A percentile compares a stretch with the other conserved stretches of the same genome.
Evolutionary conservation across 176 grass and related monocot species (phyloP).

Genomic region (Bonia amplexicaulis): DNA sequence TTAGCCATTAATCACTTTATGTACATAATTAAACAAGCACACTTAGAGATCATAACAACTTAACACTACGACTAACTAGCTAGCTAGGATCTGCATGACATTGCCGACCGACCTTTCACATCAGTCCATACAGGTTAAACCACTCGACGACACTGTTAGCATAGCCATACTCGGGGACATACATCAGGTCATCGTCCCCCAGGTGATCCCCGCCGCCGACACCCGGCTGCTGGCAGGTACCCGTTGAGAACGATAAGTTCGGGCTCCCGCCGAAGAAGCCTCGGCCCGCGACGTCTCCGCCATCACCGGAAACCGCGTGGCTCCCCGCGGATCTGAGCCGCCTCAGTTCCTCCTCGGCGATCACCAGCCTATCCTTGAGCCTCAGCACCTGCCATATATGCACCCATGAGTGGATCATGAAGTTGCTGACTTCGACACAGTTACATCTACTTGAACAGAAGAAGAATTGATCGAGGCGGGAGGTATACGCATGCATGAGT

Average conservation of each 20-base stretch:
- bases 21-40: constrained; percentile 38
- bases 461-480: neutral
- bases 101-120: neutral
- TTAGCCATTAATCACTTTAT: constrained; percentile 37
- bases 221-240: constrained; percentile 49
- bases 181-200: constrained; percentile 30
- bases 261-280: constrained; percentile 44
- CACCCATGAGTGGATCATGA: constrained; percentile 3
- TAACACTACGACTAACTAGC: constrained; percentile 22
- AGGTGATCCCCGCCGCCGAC: constrained; percentile 2
- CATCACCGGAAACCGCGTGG: constrained; percentile 24
- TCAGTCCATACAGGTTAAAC: constrained; percentile 39
- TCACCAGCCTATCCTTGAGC: constrained; percentile 56
- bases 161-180: constrained; percentile 35
- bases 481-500: neutral
- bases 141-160: constrained; percentile 39
- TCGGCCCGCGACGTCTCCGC: neutral
- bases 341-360: constrained; percentile 54
- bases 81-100: constrained; percentile 23
- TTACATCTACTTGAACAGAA: neutral
- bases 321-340: constrained; percentile 38
- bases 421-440: neutral
- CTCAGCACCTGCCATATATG: constrained; percentile 52
- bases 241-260: constrained; percentile 71
- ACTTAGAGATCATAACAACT: constrained; percentile 14